Evolutionary conservation across 164 flowering plant genomes (phyloP).

Genomic region (Aristolochia californica): DNA sequence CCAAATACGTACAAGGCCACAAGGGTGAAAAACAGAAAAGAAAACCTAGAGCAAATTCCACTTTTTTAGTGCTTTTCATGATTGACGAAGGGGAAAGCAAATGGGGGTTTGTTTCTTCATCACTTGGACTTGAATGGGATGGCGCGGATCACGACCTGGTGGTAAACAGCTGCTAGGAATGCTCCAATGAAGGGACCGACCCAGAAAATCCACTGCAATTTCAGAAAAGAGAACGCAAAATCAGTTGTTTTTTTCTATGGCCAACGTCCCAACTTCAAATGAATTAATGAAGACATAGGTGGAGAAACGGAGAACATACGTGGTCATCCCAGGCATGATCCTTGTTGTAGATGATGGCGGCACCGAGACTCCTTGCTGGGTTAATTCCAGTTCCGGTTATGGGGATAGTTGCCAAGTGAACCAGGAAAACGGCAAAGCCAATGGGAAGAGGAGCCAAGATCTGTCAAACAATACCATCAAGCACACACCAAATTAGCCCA

Average conservation of each 20-base stretch:
- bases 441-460: conserved; percentile 79
- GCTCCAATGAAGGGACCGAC: conserved; percentile 35
- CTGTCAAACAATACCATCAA: conserved; percentile 18
- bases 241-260: neutral
- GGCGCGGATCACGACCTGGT: conserved; percentile 28
- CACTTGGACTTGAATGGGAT: conserved; percentile 27
- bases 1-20: neutral
- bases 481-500: neutral
- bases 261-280: no score
- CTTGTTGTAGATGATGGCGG: conserved; percentile 73
- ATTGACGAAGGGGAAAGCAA: neutral
- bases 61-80: neutral
- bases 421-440: conserved; percentile 78
- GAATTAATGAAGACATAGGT: neutral
- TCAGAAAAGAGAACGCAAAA: neutral
- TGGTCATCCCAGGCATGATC: conserved; percentile 63
- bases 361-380: conserved; percentile 87
- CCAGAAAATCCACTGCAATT: conserved; percentile 37
- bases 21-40: neutral
- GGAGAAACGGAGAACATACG: conserved; percentile 21
- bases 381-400: conserved; percentile 79
- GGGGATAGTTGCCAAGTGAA: conserved; percentile 81
- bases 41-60: neutral
- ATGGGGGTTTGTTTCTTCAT: neutral
- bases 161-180: conserved; percentile 29